Evolutionary conservation across 768 basidiomycete species (phyloP).

Genomic region (Termitomyces sp.): DNA sequence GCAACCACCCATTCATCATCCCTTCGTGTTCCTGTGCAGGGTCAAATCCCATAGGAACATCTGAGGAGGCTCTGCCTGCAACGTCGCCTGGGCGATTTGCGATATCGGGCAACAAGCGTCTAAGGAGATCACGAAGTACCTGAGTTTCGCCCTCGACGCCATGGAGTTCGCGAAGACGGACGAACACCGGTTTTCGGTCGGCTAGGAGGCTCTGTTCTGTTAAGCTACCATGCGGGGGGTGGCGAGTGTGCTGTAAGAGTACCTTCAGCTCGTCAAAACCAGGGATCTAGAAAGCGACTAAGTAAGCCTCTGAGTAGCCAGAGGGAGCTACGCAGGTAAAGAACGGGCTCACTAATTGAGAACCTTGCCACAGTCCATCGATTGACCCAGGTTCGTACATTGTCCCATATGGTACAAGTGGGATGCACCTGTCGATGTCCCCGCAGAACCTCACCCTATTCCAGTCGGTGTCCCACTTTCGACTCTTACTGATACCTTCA

Average conservation of each 20-base stretch:
- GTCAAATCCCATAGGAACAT: neutral
- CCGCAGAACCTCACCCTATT: slow-evolving; percentile 43
- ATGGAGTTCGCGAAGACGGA: slow-evolving; percentile 59
- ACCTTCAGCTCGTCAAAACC: slow-evolving; percentile 13
- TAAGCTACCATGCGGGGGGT: slow-evolving; percentile 25
- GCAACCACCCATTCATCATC: slow-evolving; percentile 17
- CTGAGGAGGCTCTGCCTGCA: neutral
- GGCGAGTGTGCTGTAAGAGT: slow-evolving; percentile 17
- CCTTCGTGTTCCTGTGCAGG: slow-evolving; percentile 2
- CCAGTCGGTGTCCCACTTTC: slow-evolving; percentile 53
- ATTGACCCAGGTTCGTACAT: slow-evolving; percentile 46
- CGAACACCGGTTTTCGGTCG: slow-evolving; percentile 28
- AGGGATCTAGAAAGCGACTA: slow-evolving; percentile 23
- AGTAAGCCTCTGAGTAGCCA: neutral
- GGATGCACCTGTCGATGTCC: slow-evolving; percentile 13
- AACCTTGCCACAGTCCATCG: slow-evolving; percentile 55
- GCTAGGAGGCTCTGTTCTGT: slow-evolving; percentile 6
- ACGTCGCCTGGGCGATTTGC: too few species aligned
- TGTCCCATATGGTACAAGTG: slow-evolving; percentile 19
- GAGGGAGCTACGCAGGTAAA: slow-evolving; percentile 3
- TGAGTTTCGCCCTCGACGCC: slow-evolving; percentile 22
- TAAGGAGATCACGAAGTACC: neutral
- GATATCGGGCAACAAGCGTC: neutral
- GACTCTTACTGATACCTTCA: slow-evolving; percentile 27
- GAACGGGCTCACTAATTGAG: slow-evolving; percentile 46